Percentiles rank a stretch among this genome's conserved stretches.
Evolutionary conservation across 163 green algal genomes (phyloP).

Genomic region (Chlamydomonas reinhardtii): DNA sequence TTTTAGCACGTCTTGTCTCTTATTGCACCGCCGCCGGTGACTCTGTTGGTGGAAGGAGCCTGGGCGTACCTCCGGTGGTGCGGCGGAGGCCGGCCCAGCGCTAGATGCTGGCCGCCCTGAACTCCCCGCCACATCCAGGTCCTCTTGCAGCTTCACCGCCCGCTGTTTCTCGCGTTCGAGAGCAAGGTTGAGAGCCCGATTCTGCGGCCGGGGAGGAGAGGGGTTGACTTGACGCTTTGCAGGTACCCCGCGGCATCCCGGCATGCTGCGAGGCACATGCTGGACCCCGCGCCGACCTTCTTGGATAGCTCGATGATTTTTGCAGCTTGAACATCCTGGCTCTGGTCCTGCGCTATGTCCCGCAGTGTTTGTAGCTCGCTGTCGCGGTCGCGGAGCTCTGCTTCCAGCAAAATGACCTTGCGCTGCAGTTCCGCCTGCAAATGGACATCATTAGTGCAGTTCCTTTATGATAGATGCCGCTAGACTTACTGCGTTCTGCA

Average conservation of each 20-base stretch:
- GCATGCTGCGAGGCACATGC: neutral
- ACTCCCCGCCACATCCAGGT: conserved; percentile 27
- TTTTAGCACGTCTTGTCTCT: too few species aligned
- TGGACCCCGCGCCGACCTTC: conserved; percentile 54
- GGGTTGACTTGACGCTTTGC: neutral
- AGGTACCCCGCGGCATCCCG: neutral
- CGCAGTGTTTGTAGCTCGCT: conserved; percentile 37
- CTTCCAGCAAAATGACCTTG: conserved; percentile 47
- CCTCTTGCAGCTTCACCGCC: conserved; percentile 50
- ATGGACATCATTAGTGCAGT: too few species aligned
- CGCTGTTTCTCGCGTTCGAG: conserved; percentile 67
- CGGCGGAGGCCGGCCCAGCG: neutral
- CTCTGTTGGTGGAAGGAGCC: too few species aligned
- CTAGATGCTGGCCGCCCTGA: neutral
- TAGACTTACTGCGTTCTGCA: too few species aligned
- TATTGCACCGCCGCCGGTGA: neutral
- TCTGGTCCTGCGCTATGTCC: conserved; percentile 57
- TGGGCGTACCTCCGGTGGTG: too few species aligned
- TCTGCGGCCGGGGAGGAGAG: neutral
- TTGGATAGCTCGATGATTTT: conserved; percentile 76
- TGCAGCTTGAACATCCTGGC: conserved; percentile 62
- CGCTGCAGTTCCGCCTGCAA: conserved; percentile 45
- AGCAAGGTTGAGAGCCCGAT: conserved; percentile 47
- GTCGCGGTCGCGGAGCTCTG: conserved; percentile 51
- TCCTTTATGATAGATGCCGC: too few species aligned